Evolutionary conservation across 257 asterid genomes (phyloP).

Genomic region (Solanum bulbocastanum): DNA sequence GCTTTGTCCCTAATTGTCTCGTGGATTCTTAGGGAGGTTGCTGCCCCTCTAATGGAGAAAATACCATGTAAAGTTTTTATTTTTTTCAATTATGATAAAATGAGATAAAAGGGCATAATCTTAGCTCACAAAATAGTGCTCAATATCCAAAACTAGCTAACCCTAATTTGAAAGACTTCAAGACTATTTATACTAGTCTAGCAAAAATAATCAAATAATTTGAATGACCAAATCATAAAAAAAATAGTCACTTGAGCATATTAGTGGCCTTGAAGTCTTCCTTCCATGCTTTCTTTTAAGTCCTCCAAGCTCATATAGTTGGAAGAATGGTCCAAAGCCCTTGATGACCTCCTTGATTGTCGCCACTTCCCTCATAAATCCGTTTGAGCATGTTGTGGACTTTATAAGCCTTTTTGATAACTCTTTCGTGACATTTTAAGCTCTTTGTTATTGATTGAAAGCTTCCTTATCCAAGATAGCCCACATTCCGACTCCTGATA

Average conservation of each 20-base stretch:
- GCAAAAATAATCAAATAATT: background rate
- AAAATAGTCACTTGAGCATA: background rate
- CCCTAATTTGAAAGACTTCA: background rate
- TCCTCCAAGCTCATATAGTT: background rate
- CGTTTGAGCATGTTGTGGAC: background rate
- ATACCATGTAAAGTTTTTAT: slow-evolving; percentile 50
- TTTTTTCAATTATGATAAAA: background rate
- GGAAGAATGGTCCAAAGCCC: background rate
- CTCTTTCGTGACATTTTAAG: background rate
- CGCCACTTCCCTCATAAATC: background rate
- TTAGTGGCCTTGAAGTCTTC: background rate
- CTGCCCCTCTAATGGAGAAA: slow-evolving; percentile 82
- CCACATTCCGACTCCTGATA: background rate
- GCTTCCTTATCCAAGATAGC: background rate
- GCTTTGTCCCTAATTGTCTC: slow-evolving; percentile 69
- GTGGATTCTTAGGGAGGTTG: slow-evolving; percentile 87
- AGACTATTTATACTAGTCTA: background rate
- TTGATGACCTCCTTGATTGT: background rate
- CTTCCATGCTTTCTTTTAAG: background rate
- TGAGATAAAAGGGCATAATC: background rate
- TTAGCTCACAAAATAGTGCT: background rate
- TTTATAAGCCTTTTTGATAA: background rate
- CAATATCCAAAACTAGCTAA: background rate
- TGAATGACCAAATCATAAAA: background rate
- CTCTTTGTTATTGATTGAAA: background rate